Evolutionary conservation across 192 early-diverging fungal genomes (phyloP).

Genomic region (Podila verticillata): DNA sequence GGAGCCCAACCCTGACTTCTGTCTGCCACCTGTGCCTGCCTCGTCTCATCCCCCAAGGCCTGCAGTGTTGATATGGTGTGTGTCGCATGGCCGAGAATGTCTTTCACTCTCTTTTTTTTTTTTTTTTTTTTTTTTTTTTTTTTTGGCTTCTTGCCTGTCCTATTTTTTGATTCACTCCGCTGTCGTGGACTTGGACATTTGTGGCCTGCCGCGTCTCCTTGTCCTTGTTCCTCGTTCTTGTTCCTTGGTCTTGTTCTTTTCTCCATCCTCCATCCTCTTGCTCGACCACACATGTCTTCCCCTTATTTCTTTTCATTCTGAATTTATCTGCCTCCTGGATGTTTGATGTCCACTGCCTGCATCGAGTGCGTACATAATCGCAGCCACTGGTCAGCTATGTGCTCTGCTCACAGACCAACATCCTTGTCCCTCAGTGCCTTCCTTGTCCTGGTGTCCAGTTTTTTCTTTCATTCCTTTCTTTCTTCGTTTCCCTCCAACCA

Average conservation of each 20-base stretch:
- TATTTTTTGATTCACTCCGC: too few species aligned
- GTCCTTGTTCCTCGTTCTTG: too few species aligned
- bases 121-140: background rate
- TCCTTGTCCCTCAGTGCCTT: too few species aligned
- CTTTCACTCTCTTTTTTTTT: background rate
- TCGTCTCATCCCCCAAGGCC: background rate
- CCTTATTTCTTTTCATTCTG: background rate
- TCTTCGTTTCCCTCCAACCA: too few species aligned
- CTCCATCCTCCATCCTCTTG: background rate
- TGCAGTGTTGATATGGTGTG: too few species aligned
- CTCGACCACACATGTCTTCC: background rate
- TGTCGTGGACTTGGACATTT: too few species aligned
- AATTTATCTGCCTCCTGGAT: background rate
- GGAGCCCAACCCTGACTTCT: background rate
- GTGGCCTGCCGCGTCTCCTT: too few species aligned
- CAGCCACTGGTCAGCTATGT: background rate
- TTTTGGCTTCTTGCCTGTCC: too few species aligned
- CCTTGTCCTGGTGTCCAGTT: too few species aligned
- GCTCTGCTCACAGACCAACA: too few species aligned
- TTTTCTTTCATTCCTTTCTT: too few species aligned
- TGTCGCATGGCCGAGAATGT: background rate
- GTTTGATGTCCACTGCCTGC: background rate
- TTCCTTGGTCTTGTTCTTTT: too few species aligned
- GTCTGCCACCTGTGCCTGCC: background rate
- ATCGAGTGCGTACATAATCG: background rate